Evolutionary conservation across 139 green algal species (phyloP).

Genomic region (Chlamydomonas incerta): DNA sequence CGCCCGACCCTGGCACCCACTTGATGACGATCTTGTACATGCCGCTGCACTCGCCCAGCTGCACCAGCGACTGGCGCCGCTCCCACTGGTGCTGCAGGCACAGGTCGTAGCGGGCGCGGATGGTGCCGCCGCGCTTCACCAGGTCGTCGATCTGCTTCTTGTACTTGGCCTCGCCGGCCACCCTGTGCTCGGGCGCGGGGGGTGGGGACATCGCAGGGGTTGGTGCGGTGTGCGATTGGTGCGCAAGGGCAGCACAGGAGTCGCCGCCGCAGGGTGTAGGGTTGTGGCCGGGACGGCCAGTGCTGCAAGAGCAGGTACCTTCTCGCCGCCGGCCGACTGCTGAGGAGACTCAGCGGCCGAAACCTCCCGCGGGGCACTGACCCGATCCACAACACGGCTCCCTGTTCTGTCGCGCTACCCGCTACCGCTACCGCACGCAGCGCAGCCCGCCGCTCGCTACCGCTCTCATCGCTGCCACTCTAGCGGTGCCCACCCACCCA

Average conservation of each 20-base stretch:
- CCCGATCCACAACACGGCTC: no score
- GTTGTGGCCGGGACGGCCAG: no score
- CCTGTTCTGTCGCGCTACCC: no score
- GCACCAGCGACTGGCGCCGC: conserved; percentile 51
- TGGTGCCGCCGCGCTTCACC: conserved; percentile 42
- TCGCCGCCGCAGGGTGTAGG: conserved; percentile 1
- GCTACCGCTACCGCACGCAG: no score
- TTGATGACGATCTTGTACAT: conserved; percentile 61
- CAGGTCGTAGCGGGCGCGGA: conserved; percentile 53
- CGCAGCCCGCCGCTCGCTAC: no score
- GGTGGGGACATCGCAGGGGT: no score
- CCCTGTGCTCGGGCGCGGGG: not conserved
- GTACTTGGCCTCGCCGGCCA: conserved; percentile 26
- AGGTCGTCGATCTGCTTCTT: conserved; percentile 55
- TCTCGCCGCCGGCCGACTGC: no score
- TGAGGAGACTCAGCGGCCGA: no score
- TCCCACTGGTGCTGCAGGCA: conserved; percentile 61
- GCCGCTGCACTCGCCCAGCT: conserved; percentile 52
- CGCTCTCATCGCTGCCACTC: no score
- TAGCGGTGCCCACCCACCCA: no score
- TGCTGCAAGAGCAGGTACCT: no score
- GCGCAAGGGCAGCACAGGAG: not conserved
- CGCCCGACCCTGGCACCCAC: conserved; percentile 43
- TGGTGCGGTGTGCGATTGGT: not conserved
- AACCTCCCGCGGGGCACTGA: no score